These are phyloP conservation scores for Mycena sanguinolenta DNA, from an alignment of 768 basidiomycete genomes.

Conservation along the genomic window DNA sequence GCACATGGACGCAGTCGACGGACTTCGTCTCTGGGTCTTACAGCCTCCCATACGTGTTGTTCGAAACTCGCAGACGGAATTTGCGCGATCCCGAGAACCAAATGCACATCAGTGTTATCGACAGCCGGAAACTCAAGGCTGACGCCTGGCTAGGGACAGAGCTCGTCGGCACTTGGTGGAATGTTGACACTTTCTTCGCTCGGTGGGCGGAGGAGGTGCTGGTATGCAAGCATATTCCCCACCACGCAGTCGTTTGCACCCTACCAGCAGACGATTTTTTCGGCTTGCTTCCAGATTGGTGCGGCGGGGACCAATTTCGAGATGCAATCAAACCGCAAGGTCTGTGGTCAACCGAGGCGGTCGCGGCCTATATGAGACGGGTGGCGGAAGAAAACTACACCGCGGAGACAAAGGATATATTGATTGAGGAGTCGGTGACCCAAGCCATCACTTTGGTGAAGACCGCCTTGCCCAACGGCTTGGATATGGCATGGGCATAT, in stretches of 20 bases:
- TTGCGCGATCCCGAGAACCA: not conserved
- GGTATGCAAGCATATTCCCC: conserved; percentile 14
- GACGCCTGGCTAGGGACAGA: conserved; percentile 21
- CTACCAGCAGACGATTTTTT: not conserved
- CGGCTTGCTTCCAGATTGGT: conserved; percentile 17
- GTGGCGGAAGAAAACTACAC: no score
- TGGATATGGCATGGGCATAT: no score
- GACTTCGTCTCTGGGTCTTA: conserved; percentile 9
- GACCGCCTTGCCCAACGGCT: no score
- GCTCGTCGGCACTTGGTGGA: conserved; percentile 6
- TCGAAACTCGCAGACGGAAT: conserved; percentile 10
- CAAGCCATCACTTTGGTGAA: no score
- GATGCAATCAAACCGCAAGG: no score
- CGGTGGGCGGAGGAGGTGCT: conserved; percentile 23
- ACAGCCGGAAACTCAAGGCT: not conserved
- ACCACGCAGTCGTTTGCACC: conserved; percentile 2
- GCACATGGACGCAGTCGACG: not conserved
- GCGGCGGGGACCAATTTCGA: not conserved
- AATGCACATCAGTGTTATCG: conserved; percentile 23
- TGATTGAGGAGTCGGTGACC: no score
- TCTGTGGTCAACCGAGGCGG: conserved; percentile 15
- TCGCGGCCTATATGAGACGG: no score
- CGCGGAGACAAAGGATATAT: no score
- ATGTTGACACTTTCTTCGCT: not conserved
- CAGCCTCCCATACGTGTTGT: conserved; percentile 13